Conservation (phyloP, 768 basidiomycete genomes). For the Termitomyces sp. region DNA sequence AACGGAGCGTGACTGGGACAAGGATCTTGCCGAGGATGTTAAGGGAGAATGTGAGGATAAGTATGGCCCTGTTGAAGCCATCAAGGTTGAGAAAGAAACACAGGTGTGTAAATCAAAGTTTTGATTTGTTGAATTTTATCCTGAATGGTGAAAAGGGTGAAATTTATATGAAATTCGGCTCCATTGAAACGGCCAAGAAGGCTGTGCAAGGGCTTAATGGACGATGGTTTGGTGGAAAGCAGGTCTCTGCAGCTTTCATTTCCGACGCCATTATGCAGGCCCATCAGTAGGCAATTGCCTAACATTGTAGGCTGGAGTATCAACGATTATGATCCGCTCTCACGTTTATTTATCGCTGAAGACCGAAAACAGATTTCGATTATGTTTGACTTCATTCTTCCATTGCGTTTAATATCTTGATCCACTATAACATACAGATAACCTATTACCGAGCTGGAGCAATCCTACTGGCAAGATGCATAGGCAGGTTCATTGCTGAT, state of each 20-base stretch:
- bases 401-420: constrained; percentile 22
- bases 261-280: constrained; percentile 93
- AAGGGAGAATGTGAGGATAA: constrained; percentile 90
- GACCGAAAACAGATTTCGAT: constrained; percentile 24
- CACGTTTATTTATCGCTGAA: constrained; percentile 21
- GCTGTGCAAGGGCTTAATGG: constrained; percentile 90
- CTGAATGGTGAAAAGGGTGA: constrained; percentile 63
- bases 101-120: constrained; percentile 43
- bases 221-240: constrained; percentile 94
- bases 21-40: constrained; percentile 93
- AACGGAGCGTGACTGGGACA: constrained; percentile 95
- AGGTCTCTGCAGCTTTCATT: constrained; percentile 83
- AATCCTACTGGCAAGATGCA: constrained; percentile 18
- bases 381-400: constrained; percentile 27
- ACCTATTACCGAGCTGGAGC: constrained; percentile 11
- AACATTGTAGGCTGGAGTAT: constrained; percentile 5
- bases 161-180: constrained; percentile 90
- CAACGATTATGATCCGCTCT: constrained; percentile 23
- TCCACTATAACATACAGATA: constrained; percentile 24
- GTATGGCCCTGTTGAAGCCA: constrained; percentile 81
- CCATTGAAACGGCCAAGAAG: constrained; percentile 72
- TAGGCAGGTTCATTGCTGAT: constrained; percentile 35
- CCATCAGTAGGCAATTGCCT: constrained; percentile 50
- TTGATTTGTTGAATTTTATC: neutral
- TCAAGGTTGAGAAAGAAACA: constrained; percentile 92